phyloP scores from a whole-genome alignment of 345 rosid species.

The Euphorbia peplus region DNA sequence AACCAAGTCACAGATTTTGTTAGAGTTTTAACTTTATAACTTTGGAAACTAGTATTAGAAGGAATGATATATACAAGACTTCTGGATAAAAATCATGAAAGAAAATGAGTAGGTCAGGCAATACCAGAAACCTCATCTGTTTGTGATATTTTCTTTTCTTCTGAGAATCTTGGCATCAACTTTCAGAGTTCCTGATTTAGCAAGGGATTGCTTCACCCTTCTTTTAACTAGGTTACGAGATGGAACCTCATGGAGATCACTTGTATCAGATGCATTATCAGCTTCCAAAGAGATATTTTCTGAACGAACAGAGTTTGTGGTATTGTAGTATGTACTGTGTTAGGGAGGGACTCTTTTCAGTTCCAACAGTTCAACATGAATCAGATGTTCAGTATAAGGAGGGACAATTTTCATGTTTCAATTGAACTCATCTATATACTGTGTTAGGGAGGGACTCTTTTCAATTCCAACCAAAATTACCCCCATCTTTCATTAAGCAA shows the following conservation, averaged over 20 bases:
- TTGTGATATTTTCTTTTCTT: constrained; percentile 26
- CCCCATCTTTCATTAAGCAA: too few species aligned
- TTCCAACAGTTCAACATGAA: too few species aligned
- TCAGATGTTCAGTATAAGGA: too few species aligned
- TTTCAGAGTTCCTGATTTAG: constrained; percentile 19
- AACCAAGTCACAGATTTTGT: not conserved
- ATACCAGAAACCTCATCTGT: constrained; percentile 38
- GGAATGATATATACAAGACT: not conserved
- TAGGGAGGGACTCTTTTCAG: too few species aligned
- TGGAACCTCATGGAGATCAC: constrained; percentile 35
- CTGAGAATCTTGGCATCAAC: constrained; percentile 27
- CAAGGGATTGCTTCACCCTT: constrained; percentile 35
- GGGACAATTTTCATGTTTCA: too few species aligned
- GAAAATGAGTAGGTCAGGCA: not conserved
- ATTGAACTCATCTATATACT: too few species aligned
- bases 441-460: too few species aligned
- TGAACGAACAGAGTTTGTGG: constrained; percentile 22
- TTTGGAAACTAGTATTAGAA: not conserved
- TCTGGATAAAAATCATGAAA: not conserved
- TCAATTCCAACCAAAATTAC: too few species aligned
- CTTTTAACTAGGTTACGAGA: constrained; percentile 31
- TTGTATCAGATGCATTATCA: constrained; percentile 18
- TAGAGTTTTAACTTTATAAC: not conserved
- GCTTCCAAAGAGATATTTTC: constrained; percentile 27
- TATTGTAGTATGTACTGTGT: too few species aligned